A percentile compares a stretch with the other conserved stretches of the same genome.
phyloP scores from a whole-genome alignment of 257 asterid genomes.

The Datura wrightii region DNA sequence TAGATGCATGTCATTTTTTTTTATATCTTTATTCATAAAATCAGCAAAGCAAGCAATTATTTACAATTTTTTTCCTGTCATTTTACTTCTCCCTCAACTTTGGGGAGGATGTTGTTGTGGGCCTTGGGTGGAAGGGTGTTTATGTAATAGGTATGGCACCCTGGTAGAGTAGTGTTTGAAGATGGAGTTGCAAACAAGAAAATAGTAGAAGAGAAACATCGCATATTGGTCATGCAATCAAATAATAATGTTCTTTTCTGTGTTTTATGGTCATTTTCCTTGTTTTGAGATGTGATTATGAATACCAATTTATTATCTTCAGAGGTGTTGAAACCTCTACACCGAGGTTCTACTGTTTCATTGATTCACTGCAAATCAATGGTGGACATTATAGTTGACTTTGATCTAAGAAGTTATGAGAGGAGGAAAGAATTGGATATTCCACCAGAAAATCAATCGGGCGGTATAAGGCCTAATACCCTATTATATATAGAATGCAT shows the following conservation, averaged over 20 bases:
- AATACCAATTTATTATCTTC: background rate
- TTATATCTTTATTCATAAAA: slow-evolving; percentile 13
- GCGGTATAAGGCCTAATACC: no score
- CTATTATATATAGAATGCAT: no score
- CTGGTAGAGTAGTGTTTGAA: slow-evolving; percentile 16
- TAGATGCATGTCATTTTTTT: background rate
- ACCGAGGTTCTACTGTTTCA: no score
- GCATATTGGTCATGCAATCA: background rate
- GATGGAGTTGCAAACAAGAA: background rate
- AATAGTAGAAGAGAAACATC: background rate
- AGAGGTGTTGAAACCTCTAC: no score
- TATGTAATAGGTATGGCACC: background rate
- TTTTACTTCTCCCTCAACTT: background rate
- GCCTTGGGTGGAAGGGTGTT: slow-evolving; percentile 4
- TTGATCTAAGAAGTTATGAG: no score
- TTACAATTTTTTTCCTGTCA: background rate
- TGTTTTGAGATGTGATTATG: background rate
- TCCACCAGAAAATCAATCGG: no score
- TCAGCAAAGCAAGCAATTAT: background rate
- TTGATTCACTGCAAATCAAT: no score
- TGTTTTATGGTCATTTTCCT: background rate
- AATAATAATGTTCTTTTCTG: background rate
- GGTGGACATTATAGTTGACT: no score
- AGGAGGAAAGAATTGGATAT: no score
- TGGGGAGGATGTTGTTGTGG: background rate